Base-by-base conservation (phyloP, 2,329 filamentous ascomycete species). In the Cercospora sp. region DNA sequence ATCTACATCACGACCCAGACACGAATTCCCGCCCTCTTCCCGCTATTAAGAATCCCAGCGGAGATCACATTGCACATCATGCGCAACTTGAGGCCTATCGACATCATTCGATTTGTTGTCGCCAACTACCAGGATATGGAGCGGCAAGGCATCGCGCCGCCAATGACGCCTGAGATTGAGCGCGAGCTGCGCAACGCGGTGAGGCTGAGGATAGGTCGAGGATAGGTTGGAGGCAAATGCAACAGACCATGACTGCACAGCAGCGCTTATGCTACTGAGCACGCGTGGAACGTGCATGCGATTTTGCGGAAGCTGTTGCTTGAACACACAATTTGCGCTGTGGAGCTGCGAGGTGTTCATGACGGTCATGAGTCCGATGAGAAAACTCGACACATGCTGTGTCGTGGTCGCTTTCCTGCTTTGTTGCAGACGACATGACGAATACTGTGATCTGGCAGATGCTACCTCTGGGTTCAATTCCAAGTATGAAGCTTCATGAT, bases 41-140 rank as follows among this genome's bases (percentile, higher is more conserved):
- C 73, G 24, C 68, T 77, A 5, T 65, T 76, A 37, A 68, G 72
- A 1, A 72, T 82, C 61, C 82, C 82, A 3, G 71, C 78, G 2
- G 82, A 84, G 74, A 74, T 84, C 55, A 80, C 78, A 67, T 69
- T 75, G 12, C 74, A 80, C 34, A 80, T 83, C 10, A 78, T 82
- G 63, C 70, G 74, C 4, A 73, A 79, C 37, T 71, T 82, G 21
- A 75, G 76, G 45, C 80, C 79, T 1, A 66, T 74, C 8, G 81
- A 81, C 63, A 74, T 77, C 9, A 78, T 82, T 64, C 76, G 79
- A 5, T 79, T 83, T 66, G 75, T 81, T 2, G 67, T 80, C 60
- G 78, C 78, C 24, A 79, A 80, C 53, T 80, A 80, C 68, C 74
- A 77, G 60, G 71, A 76, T 53, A 63, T 80, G 60, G 74, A 72